phyloP scores from a whole-genome alignment of 139 green algal genomes.

The Chlorokybus atmophyticus region DNA sequence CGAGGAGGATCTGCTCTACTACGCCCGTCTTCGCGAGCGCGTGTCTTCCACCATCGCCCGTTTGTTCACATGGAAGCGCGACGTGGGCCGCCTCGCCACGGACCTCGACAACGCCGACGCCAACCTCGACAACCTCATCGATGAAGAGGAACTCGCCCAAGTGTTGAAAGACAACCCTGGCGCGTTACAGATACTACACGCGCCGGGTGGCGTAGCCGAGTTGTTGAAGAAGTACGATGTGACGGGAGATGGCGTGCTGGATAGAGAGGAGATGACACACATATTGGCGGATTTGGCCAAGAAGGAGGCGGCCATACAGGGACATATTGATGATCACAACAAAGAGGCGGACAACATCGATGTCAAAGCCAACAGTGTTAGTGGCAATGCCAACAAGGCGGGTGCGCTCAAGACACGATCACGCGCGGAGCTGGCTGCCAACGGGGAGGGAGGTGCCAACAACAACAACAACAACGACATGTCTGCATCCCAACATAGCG shows the following conservation, averaged over 20 bases:
- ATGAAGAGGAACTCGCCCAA: constrained; percentile 11
- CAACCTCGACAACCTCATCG: constrained; percentile 15
- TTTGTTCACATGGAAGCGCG: constrained; percentile 10
- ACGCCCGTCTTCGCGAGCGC: constrained; percentile 6
- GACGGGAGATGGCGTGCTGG: constrained; percentile 16
- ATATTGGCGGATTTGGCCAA: constrained; percentile 17
- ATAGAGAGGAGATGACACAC: constrained; percentile 19
- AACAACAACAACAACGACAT: too few relatives aligned
- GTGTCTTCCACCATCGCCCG: background rate
- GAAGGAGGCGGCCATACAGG: constrained; percentile 18
- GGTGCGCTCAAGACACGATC: background rate
- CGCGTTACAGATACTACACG: constrained; percentile 10
- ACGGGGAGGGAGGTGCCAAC: background rate
- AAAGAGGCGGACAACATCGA: constrained; percentile 6
- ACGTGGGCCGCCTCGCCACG: constrained; percentile 8
- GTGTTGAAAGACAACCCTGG: constrained; percentile 11
- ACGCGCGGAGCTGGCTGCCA: background rate
- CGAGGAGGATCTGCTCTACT: constrained; percentile 21
- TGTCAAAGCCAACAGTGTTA: constrained; percentile 4
- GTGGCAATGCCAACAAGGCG: background rate
- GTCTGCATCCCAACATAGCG: too few relatives aligned
- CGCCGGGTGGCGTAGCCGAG: constrained; percentile 1
- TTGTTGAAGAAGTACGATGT: constrained; percentile 25
- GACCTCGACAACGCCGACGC: constrained; percentile 12
- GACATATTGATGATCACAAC: constrained; percentile 12